Evolutionary conservation across 768 basidiomycete species (phyloP).

Genomic region (Gautieria morchelliformis): DNA sequence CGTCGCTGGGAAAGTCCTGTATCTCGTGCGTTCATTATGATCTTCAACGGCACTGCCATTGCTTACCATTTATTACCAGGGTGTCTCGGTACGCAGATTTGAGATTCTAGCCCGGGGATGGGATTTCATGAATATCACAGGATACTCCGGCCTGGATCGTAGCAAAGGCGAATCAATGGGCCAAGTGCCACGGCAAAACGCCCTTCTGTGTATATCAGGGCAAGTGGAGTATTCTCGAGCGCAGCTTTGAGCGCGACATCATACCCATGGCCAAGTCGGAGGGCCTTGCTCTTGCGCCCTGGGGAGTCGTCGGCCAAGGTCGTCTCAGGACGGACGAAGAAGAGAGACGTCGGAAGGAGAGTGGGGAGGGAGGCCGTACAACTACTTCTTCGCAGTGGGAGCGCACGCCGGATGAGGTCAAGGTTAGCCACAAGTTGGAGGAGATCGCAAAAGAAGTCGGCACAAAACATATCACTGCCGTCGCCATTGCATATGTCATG

Average conservation of each 20-base stretch:
- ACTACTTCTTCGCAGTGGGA: constrained; percentile 9
- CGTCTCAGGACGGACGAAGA: constrained; percentile 18
- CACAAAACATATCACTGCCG: background rate
- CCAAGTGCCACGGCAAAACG: constrained; percentile 22
- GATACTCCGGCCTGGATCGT: constrained; percentile 23
- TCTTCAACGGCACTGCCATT: background rate
- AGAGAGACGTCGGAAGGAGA: constrained; percentile 10
- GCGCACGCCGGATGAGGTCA: background rate
- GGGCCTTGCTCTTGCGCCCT: constrained; percentile 23
- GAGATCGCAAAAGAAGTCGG: background rate
- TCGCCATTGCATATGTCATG: constrained; percentile 8
- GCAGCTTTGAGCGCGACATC: constrained; percentile 26
- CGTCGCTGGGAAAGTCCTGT: constrained; percentile 32
- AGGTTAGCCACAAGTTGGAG: constrained; percentile 22
- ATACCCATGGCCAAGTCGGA: constrained; percentile 10
- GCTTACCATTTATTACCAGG: background rate
- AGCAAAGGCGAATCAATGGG: constrained; percentile 23
- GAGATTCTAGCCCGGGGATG: background rate
- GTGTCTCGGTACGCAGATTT: background rate
- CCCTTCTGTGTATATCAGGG: constrained; percentile 31
- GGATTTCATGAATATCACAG: background rate
- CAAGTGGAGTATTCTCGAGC: constrained; percentile 13
- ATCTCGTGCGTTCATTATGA: constrained; percentile 13
- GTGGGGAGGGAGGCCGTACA: constrained; percentile 17
- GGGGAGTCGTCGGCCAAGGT: constrained; percentile 22